Conservation (phyloP, 2,329 filamentous ascomycete species). For the Dendryphion nanum region DNA sequence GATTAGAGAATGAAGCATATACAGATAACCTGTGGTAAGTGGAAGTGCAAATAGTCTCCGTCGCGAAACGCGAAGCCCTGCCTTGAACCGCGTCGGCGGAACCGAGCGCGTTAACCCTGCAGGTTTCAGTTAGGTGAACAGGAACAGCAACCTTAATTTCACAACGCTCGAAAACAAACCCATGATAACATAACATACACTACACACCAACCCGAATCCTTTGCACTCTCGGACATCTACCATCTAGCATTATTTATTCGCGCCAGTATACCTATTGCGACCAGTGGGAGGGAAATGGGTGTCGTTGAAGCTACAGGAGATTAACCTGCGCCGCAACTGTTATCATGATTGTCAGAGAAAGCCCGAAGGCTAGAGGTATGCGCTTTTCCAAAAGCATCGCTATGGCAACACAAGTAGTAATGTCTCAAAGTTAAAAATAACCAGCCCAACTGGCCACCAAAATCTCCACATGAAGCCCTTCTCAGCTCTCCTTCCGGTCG, state of each 20-base stretch:
- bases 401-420: slow-evolving; percentile 1
- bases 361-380: slow-evolving; percentile 44
- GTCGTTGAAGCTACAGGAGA: slow-evolving; percentile 8
- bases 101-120: slow-evolving; percentile 26
- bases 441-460: slow-evolving; percentile 58
- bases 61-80: neutral
- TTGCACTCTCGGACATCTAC: no score
- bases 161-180: no score
- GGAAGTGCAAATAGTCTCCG: no score
- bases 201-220: no score
- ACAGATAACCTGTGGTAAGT: no score
- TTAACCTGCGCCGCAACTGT: slow-evolving; percentile 15
- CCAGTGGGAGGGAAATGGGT: slow-evolving; percentile 33
- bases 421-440: slow-evolving; percentile 38
- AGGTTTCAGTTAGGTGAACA: slow-evolving; percentile 26
- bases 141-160: slow-evolving; percentile 21
- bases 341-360: slow-evolving; percentile 49
- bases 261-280: no score
- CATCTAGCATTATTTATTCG: no score
- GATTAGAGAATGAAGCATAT: no score
- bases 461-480: slow-evolving; percentile 61
- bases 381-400: slow-evolving; percentile 1
- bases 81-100: slow-evolving; percentile 15
- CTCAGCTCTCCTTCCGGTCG: slow-evolving; percentile 75
- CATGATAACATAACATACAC: no score